A percentile compares a stretch with the other conserved stretches of the same genome.
Conservation (phyloP, 495 filamentous ascomycete species). For the Aspergillus incahuasiensis region DNA sequence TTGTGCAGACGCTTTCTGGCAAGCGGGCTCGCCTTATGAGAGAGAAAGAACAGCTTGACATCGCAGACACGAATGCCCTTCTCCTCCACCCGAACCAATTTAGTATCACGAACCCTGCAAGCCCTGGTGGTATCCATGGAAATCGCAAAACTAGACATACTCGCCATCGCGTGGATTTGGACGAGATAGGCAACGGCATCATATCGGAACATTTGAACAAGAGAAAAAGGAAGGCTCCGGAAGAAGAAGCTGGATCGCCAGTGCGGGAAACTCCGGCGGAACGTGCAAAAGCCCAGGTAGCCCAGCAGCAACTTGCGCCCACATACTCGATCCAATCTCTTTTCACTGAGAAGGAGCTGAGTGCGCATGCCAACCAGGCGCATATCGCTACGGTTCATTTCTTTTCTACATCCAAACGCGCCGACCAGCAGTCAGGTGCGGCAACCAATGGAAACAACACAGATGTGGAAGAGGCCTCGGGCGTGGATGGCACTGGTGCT, state of each 20-base stretch:
- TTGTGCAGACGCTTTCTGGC: constrained; percentile 68
- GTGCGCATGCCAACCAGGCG: constrained; percentile 66
- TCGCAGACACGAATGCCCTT: constrained; percentile 80
- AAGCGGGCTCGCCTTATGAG: constrained; percentile 73
- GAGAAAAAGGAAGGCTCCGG: constrained; percentile 68
- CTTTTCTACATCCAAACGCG: constrained; percentile 49
- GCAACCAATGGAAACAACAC: constrained; percentile 44
- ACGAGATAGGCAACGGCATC: constrained; percentile 63
- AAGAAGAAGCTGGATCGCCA: constrained; percentile 70
- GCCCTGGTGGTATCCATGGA: constrained; percentile 73
- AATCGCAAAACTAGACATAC: constrained; percentile 83
- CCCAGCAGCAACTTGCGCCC: constrained; percentile 41
- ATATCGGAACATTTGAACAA: constrained; percentile 58
- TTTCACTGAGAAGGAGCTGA: constrained; percentile 90
- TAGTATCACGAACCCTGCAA: constrained; percentile 72
- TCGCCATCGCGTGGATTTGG: constrained; percentile 71
- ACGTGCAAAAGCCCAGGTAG: constrained; percentile 36
- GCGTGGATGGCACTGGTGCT: constrained; percentile 40
- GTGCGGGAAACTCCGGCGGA: constrained; percentile 53
- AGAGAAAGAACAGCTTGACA: constrained; percentile 86
- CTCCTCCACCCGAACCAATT: constrained; percentile 92
- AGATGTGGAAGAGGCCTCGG: constrained; percentile 40
- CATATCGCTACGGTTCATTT: constrained; percentile 60
- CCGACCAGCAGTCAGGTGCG: constrained; percentile 37
- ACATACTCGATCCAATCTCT: constrained; percentile 81